A percentile compares a stretch with the other conserved stretches of the same genome.
phyloP scores from a whole-genome alignment of 179 eudicot species.

The Silene noctiflora region DNA sequence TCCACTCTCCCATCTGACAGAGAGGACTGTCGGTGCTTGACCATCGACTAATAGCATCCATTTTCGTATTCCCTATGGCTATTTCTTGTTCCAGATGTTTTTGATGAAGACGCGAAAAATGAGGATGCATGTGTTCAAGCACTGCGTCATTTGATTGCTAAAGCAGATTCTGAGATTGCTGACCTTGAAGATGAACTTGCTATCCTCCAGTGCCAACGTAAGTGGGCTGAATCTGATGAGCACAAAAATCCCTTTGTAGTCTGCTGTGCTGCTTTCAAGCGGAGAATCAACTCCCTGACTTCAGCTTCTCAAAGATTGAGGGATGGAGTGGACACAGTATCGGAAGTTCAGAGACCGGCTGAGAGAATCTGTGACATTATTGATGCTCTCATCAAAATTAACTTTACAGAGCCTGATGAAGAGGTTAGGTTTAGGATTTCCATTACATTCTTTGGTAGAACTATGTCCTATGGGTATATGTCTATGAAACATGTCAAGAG shows the following conservation, averaged over 20 bases:
- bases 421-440: slow-evolving; percentile 33
- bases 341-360: slow-evolving; percentile 31
- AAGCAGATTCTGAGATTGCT: slow-evolving; percentile 61
- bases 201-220: slow-evolving; percentile 52
- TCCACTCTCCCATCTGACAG: background rate
- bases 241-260: slow-evolving; percentile 42
- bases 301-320: slow-evolving; percentile 32
- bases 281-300: slow-evolving; percentile 40
- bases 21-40: slow-evolving; percentile 9
- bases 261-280: slow-evolving; percentile 39
- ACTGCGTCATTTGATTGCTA: slow-evolving; percentile 39
- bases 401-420: slow-evolving; percentile 22
- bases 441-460: background rate
- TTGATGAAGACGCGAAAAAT: slow-evolving; percentile 50
- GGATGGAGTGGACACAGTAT: slow-evolving; percentile 23
- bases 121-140: slow-evolving; percentile 56
- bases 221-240: slow-evolving; percentile 39
- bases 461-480: background rate
- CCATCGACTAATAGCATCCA: background rate
- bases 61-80: slow-evolving; percentile 11
- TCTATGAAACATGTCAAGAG: background rate
- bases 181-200: slow-evolving; percentile 66
- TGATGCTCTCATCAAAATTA: slow-evolving; percentile 30
- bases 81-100: slow-evolving; percentile 38
- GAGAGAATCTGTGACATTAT: slow-evolving; percentile 49